Evolutionary conservation across 805 yeast species (phyloP), one percentile per base, ranked within the genome.

Genomic region (Hanseniaspora singularis): DNA sequence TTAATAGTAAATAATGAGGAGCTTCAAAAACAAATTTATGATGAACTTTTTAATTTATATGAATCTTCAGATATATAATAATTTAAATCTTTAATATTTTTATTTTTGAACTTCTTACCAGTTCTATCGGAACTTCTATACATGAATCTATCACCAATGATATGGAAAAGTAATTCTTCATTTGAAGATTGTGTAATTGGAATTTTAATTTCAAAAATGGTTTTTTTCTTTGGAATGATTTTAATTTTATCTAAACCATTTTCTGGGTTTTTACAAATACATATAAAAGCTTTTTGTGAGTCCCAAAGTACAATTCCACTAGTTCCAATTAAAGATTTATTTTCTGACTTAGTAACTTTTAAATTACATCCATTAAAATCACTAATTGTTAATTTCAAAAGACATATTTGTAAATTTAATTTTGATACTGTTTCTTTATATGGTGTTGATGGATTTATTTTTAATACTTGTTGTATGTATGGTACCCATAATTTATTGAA

Each of bases 251-350:
- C 92, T 3, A 78, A 66, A 52, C 47, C 62, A 56, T 51, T 55
- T 10, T 60, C 63, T 40, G 20, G 50, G 3, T 58, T 57, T 1
- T 77, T 71, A 11, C 78, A 77, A 39, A 86, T 56, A 2, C 84
- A 70, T 28, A 44, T 44, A 56, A 84, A 80, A 50, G 73, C 72
- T 53, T 77, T 76, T 58, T 81, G 86, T 8, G 89, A 73, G 58
- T 87, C 96, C 81, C 92, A 83, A 2, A 84, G 64, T 1, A 87
- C 83, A 4, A 87, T 81, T 0, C 96, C 96, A 32, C 66, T 53
- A 27, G 70, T 54, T 0, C 92, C 94, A 7, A 79, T 68, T 47
- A 74, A 57, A 41, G 74, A 71, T 4, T 69, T 64, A 55, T 79
- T 81, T 18, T 64, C 62, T n/a, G 84, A 68, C 39, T 74, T 71